Evolutionary conservation across 2,329 filamentous ascomycete species (phyloP).

Genomic region (Fusarium illudens): DNA sequence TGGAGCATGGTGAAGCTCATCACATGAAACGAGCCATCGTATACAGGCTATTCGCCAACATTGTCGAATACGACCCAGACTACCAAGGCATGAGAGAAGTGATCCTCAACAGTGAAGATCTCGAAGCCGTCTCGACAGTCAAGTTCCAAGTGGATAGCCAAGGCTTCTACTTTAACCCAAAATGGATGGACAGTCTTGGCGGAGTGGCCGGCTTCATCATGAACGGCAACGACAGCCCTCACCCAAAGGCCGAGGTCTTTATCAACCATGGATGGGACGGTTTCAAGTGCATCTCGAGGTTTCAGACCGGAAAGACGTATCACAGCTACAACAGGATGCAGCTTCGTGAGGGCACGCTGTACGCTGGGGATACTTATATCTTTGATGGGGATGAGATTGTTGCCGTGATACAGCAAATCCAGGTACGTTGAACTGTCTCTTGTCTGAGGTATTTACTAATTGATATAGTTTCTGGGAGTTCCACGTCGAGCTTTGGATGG

Average conservation of each 20-base stretch:
- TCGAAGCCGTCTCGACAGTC: conserved; percentile 52
- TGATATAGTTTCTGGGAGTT: conserved; percentile 16
- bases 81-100: conserved; percentile 69
- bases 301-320: conserved; percentile 53
- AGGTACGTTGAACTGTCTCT: conserved; percentile 41
- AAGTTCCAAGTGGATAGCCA: conserved; percentile 58
- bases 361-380: conserved; percentile 62
- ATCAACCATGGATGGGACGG: conserved; percentile 69
- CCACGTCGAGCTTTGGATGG: conserved; percentile 24
- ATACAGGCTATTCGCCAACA: conserved; percentile 71
- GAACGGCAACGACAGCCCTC: conserved; percentile 60
- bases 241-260: conserved; percentile 64
- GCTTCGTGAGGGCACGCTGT: conserved; percentile 51
- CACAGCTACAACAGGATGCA: conserved; percentile 68
- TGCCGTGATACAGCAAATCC: conserved; percentile 63
- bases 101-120: conserved; percentile 50
- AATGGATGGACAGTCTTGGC: conserved; percentile 67
- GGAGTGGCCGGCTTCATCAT: conserved; percentile 69
- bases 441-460: background rate
- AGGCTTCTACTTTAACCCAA: conserved; percentile 63
- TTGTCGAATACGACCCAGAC: conserved; percentile 64
- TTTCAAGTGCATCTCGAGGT: conserved; percentile 53
- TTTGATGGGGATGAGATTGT: conserved; percentile 63
- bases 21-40: conserved; percentile 36
- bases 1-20: conserved; percentile 31